Percentiles rank a stretch among this genome's conserved stretches.
Evolutionary conservation across 225 moss, liverwort and hornwort species (phyloP).

Genomic region (Polytrichum commune): DNA sequence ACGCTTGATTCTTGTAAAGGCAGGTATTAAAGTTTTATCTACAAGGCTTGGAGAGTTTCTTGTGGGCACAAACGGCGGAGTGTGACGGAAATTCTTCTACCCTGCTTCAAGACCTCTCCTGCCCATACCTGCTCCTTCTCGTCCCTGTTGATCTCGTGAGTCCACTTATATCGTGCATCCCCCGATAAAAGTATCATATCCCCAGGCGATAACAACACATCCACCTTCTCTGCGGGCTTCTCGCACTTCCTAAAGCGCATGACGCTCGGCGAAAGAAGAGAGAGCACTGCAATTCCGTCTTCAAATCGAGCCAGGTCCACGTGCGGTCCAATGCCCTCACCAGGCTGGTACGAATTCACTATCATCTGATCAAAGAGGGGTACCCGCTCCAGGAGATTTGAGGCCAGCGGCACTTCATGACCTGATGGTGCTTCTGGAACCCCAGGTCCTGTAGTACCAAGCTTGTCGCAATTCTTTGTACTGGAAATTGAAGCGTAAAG

Average conservation of each 20-base stretch:
- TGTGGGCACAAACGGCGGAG: constrained; percentile 61
- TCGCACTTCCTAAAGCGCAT: constrained; percentile 66
- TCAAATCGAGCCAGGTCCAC: constrained; percentile 80
- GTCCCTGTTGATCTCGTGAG: constrained; percentile 73
- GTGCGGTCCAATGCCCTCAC: constrained; percentile 81
- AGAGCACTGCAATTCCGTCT: constrained; percentile 81
- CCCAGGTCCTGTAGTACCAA: not conserved
- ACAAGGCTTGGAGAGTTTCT: not conserved
- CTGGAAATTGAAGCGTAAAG: constrained; percentile 32
- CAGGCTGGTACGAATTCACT: constrained; percentile 75
- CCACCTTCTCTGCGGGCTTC: constrained; percentile 34
- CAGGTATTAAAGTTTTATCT: too few species aligned
- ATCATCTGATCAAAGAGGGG: constrained; percentile 97
- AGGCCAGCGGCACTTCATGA: constrained; percentile 27
- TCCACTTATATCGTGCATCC: constrained; percentile 73
- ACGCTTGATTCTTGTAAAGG: too few species aligned
- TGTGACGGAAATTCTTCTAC: constrained; percentile 70
- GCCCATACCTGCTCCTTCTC: constrained; percentile 65
- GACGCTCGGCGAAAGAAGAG: constrained; percentile 75
- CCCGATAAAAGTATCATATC: constrained; percentile 64
- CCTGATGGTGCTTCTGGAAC: not conserved
- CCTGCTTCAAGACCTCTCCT: constrained; percentile 54
- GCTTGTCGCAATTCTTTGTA: not conserved
- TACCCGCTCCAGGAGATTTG: constrained; percentile 33
- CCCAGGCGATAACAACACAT: constrained; percentile 66